Evolutionary conservation across 441 rosid species (phyloP).

Genomic region (Euphorbia celastroides): DNA sequence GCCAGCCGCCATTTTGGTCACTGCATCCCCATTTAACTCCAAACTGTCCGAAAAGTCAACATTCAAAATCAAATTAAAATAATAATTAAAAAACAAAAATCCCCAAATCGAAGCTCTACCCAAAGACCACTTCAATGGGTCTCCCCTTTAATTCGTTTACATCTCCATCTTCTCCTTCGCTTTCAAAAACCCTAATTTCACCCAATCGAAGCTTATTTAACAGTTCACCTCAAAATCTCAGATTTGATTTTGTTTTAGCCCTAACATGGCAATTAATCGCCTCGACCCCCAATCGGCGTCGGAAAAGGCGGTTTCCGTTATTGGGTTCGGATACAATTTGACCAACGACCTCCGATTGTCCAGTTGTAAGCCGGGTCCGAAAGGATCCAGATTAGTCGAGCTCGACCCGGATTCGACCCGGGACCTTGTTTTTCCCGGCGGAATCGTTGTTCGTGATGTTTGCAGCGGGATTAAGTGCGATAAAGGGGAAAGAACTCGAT

Average conservation of each 20-base stretch:
- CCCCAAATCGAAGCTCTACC: neutral
- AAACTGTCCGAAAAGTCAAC: neutral
- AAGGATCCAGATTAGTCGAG: constrained; percentile 55
- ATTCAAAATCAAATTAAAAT: neutral
- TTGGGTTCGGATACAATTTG: constrained; percentile 82
- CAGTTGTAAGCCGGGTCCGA: constrained; percentile 47
- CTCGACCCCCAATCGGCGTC: constrained; percentile 69
- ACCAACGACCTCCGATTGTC: constrained; percentile 52
- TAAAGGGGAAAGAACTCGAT: constrained; percentile 86
- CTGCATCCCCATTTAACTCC: neutral
- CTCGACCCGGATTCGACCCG: constrained; percentile 37
- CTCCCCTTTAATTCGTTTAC: constrained; percentile 2
- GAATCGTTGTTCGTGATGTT: constrained; percentile 56
- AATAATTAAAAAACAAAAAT: neutral
- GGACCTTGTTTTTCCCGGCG: constrained; percentile 71
- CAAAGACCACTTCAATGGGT: constrained; percentile 12
- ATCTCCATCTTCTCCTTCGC: neutral
- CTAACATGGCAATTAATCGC: constrained; percentile 38
- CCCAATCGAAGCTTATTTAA: neutral
- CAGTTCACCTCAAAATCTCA: neutral
- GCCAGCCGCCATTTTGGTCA: constrained; percentile 9
- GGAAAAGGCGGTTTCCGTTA: constrained; percentile 74
- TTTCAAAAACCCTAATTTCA: neutral
- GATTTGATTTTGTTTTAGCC: neutral
- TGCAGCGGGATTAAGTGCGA: constrained; percentile 72